Evolutionary conservation across 768 basidiomycete species (phyloP).

Genomic region (Calocybe cyanea): DNA sequence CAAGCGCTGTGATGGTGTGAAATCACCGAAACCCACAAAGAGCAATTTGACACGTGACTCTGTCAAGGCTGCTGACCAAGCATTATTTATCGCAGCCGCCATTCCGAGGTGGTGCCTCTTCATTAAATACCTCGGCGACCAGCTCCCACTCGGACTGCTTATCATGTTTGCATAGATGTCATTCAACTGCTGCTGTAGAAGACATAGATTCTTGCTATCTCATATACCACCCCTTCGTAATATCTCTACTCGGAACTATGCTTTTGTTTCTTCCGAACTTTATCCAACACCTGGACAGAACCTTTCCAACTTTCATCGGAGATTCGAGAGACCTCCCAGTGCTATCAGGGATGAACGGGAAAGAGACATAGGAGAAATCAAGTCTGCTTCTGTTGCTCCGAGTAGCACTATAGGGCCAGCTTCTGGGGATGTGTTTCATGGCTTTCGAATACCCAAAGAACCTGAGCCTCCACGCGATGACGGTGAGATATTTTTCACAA

Average conservation of each 20-base stretch:
- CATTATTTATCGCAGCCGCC: too few species aligned
- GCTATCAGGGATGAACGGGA: slow-evolving; percentile 36
- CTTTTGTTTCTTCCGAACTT: too few species aligned
- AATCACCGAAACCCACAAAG: too few species aligned
- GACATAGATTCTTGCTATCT: slow-evolving; percentile 9
- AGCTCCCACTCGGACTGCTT: too few species aligned
- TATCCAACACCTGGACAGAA: slow-evolving; percentile 48
- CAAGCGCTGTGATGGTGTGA: too few species aligned
- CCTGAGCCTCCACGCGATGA: slow-evolving; percentile 65
- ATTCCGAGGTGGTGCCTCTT: too few species aligned
- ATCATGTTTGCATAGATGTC: slow-evolving; percentile 20
- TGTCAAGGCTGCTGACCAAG: too few species aligned
- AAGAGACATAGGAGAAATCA: slow-evolving; percentile 24
- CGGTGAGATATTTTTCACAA: slow-evolving; percentile 35
- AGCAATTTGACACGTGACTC: too few species aligned
- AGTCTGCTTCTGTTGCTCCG: background rate
- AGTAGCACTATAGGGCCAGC: too few species aligned
- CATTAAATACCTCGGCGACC: too few species aligned
- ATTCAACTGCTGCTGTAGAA: slow-evolving; percentile 6
- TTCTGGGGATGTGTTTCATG: slow-evolving; percentile 36
- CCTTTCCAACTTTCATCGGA: slow-evolving; percentile 49
- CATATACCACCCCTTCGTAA: slow-evolving; percentile 2
- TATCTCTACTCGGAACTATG: background rate
- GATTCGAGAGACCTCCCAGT: slow-evolving; percentile 59
- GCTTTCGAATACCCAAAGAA: slow-evolving; percentile 55